These are phyloP conservation scores for Amylocystis lapponica DNA, from an alignment of 768 basidiomycete genomes.

Conservation along the genomic window DNA sequence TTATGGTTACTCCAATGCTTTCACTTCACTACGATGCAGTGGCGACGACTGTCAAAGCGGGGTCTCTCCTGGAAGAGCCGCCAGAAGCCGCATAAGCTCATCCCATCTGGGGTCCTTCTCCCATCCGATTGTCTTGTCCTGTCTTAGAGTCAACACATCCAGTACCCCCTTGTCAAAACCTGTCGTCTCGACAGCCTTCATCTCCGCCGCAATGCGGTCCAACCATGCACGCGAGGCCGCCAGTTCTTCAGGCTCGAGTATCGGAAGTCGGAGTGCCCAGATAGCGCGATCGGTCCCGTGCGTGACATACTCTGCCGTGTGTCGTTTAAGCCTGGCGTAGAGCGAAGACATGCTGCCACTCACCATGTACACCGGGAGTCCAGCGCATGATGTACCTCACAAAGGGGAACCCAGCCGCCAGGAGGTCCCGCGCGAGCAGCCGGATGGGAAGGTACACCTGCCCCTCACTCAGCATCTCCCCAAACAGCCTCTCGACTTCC, in stretches of 20 bases:
- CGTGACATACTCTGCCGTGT: slow-evolving; percentile 59
- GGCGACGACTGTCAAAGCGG: too few species aligned
- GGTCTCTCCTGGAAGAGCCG: slow-evolving; percentile 26
- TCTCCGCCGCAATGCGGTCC: slow-evolving; percentile 40
- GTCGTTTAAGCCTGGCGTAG: not conserved
- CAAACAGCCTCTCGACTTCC: slow-evolving; percentile 44
- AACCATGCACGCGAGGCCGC: slow-evolving; percentile 52
- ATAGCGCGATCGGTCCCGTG: slow-evolving; percentile 60
- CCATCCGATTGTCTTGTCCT: slow-evolving; percentile 52
- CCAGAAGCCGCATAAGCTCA: slow-evolving; percentile 35
- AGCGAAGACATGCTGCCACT: not conserved
- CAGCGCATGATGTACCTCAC: slow-evolving; percentile 65
- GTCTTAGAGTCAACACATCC: slow-evolving; percentile 43
- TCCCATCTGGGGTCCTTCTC: slow-evolving; percentile 50
- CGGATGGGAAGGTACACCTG: slow-evolving; percentile 68
- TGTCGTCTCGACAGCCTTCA: slow-evolving; percentile 33
- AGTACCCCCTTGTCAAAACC: slow-evolving; percentile 20
- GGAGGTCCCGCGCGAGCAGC: slow-evolving; percentile 55
- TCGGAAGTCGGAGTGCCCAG: slow-evolving; percentile 54
- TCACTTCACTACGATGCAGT: too few species aligned
- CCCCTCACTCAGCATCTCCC: slow-evolving; percentile 52
- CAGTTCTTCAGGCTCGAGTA: slow-evolving; percentile 40
- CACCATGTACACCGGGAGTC: slow-evolving; percentile 50
- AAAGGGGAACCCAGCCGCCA: slow-evolving; percentile 51
- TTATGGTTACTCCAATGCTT: too few species aligned